phyloP scores from a whole-genome alignment of 305 asterid genomes.

The Petunia hybrid region DNA sequence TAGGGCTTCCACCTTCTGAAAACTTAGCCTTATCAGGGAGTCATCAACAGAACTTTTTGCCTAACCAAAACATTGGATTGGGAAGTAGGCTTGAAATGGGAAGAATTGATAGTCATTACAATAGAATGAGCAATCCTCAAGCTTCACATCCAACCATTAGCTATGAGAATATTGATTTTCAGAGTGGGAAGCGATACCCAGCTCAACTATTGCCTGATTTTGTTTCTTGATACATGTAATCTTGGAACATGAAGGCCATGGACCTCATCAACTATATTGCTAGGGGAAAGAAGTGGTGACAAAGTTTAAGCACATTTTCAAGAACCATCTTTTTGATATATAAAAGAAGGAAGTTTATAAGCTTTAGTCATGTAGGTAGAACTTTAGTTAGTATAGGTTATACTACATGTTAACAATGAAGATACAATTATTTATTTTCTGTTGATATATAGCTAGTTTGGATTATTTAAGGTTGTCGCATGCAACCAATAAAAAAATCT shows the following conservation, averaged over 20 bases:
- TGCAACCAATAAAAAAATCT: neutral
- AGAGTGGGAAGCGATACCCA: conserved; percentile 57
- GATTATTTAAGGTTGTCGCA: neutral
- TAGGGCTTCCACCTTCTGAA: conserved; percentile 64
- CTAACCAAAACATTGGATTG: conserved; percentile 47
- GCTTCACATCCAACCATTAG: conserved; percentile 47
- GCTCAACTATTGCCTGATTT: conserved; percentile 65
- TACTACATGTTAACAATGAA: neutral
- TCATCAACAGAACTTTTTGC: conserved; percentile 52
- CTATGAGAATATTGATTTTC: conserved; percentile 60
- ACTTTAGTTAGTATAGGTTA: neutral
- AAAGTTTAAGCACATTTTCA: neutral
- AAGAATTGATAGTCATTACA: conserved; percentile 37
- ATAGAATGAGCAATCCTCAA: conserved; percentile 40
- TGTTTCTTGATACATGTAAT: conserved; percentile 50
- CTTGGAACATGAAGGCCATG: neutral
- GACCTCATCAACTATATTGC: neutral
- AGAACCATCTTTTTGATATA: neutral
- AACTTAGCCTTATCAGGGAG: conserved; percentile 39
- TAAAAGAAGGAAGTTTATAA: neutral
- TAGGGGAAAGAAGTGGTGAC: neutral
- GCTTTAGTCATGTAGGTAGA: neutral
- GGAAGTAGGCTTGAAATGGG: conserved; percentile 46
- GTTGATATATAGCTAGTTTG: conserved; percentile 11
- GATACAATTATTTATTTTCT: neutral